Conservation (phyloP, 176 grass and related monocot species). For the Hordeum marinum region DNA sequence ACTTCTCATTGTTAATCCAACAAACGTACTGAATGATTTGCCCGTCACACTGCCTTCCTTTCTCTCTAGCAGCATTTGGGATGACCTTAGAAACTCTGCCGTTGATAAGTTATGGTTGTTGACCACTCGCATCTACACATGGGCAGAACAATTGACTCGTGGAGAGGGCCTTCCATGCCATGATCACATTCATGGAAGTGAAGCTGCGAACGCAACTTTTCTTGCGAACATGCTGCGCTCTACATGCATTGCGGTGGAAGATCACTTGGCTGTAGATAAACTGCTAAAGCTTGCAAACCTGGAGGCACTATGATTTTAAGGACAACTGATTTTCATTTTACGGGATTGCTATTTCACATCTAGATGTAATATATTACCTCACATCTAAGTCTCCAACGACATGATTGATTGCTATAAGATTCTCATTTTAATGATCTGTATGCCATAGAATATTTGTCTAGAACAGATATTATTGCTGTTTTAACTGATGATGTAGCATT, state of each 20-base stretch:
- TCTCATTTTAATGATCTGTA: conserved; percentile 14
- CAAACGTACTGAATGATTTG: conserved; percentile 61
- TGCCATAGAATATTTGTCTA: conserved; percentile 8
- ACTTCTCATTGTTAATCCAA: conserved; percentile 67
- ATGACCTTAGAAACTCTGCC: conserved; percentile 33
- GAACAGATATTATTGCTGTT: conserved; percentile 13
- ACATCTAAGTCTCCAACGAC: too few species aligned
- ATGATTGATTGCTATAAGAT: too few species aligned
- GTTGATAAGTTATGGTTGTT: conserved; percentile 70
- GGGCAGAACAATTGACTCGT: conserved; percentile 35
- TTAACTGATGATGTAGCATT: not conserved
- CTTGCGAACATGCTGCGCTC: conserved; percentile 43
- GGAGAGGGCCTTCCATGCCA: conserved; percentile 3
- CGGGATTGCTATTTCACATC: too few species aligned
- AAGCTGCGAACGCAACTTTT: conserved; percentile 45
- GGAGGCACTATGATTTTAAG: conserved; percentile 37
- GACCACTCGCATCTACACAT: conserved; percentile 45
- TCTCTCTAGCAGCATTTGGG: conserved; percentile 55
- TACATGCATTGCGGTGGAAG: conserved; percentile 67
- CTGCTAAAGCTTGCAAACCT: conserved; percentile 70
- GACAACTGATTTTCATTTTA: conserved; percentile 26
- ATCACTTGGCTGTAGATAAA: conserved; percentile 69
- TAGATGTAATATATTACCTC: too few species aligned
- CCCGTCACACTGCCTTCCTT: conserved; percentile 74
- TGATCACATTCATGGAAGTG: conserved; percentile 41